Base-by-base conservation (phyloP, 2,329 filamentous ascomycete species). In the Dactylellina drechsleri region DNA sequence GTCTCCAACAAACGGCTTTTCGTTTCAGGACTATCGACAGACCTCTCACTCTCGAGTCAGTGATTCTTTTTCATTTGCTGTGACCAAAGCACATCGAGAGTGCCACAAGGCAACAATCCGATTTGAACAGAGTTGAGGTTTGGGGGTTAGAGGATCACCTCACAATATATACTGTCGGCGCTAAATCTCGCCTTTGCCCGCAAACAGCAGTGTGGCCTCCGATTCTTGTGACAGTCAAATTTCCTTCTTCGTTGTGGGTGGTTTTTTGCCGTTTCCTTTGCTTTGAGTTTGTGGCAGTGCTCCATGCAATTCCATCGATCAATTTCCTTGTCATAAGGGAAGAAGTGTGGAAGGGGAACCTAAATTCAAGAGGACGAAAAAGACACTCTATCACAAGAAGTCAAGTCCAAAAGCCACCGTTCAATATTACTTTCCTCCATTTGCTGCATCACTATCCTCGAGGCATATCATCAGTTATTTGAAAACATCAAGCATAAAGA, bases 141-240 rank as follows among this genome's bases (percentile, higher is more conserved):
- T 74, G 70, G 66, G 70, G 70, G 45, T 74, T 74, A 67, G 70
- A 74, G 70, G 70, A 64, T 57, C 70, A 67, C 70, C 57, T 74
- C 62, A 67, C 49, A 57, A 62, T 74, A 59, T 62, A 67, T 59
- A 59, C 61, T 26, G 12, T 67, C 57, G 64, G 70, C 62, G 70
- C 70, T 74, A 74, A 66, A 41, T 74, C 62, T 67, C 58, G 56
- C 62, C 62, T 66, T 41, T 18, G 57, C 36, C 60, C 58, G 70
- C 62, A 74, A 67, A 62, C 70, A 50, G 64, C 52, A 57, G 66
- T 56, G 57, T 54, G 50, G 31, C 10, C 36, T 53, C 53, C n/a
- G 54, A 40, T 57, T 58, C 54, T 43, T 58, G 56, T 56, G 53
- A 61, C 57, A 61, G 26, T 40, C n/a, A 16, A 41, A 16, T 57